Conservation (phyloP, 129 eudicot genomes). For the Escallonia rubra region DNA sequence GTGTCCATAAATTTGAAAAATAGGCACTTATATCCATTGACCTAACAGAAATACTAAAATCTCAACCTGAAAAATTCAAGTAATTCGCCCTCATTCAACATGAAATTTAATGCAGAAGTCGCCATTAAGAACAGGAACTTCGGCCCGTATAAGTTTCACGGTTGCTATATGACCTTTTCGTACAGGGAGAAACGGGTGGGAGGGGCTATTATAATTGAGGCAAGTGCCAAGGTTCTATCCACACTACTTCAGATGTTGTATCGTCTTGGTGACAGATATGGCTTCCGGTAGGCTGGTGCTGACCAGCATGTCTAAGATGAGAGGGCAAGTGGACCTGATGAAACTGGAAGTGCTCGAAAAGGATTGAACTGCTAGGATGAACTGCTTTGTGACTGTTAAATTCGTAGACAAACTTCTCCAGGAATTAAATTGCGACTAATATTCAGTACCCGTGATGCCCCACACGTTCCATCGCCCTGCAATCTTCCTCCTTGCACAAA, state of each 20-base stretch:
- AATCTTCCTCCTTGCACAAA: no score
- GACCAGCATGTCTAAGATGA: not conserved
- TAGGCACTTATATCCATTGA: no score
- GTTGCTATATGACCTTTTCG: not conserved
- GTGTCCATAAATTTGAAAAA: no score
- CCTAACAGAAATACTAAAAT: no score
- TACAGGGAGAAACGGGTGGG: not conserved
- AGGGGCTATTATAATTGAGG: not conserved
- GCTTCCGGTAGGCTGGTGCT: not conserved
- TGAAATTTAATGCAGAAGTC: not conserved
- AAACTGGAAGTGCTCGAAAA: no score
- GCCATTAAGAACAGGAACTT: conserved; percentile 6
- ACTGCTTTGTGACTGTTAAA: not conserved
- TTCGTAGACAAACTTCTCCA: not conserved
- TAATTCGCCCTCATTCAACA: not conserved
- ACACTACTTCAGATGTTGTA: not conserved
- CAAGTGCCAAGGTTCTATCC: not conserved
- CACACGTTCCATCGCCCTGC: no score
- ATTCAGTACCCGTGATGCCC: not conserved
- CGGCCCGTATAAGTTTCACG: not conserved
- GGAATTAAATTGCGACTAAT: not conserved
- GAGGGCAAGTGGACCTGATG: not conserved
- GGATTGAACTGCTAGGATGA: not conserved
- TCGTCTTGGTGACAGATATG: not conserved
- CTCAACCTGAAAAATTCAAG: not conserved